Evolutionary conservation across 805 yeast species (phyloP).

Genomic region (Myxozyma lipomycoides): DNA sequence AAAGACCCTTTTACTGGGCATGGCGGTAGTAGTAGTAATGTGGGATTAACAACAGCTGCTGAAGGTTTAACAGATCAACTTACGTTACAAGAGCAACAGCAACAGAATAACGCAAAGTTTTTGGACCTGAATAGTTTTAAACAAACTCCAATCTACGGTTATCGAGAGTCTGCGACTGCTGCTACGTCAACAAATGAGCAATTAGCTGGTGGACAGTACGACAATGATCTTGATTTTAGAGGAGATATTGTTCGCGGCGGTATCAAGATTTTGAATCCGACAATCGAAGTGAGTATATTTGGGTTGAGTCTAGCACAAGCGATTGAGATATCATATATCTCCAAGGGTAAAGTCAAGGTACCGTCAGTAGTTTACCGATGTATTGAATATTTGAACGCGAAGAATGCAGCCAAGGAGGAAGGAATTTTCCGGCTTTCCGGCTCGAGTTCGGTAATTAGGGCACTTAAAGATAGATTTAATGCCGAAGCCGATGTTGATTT

Average conservation of each 20-base stretch:
- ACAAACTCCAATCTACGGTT: slow-evolving; percentile 23
- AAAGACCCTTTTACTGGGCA: slow-evolving; percentile 6
- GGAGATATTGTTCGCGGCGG: slow-evolving; percentile 24
- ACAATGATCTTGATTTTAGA: slow-evolving; percentile 10
- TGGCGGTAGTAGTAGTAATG: not conserved
- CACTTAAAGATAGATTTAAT: slow-evolving; percentile 66
- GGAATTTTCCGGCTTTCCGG: slow-evolving; percentile 92
- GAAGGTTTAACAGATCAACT: slow-evolving; percentile 6
- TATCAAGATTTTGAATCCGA: slow-evolving; percentile 8
- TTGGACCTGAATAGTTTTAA: slow-evolving; percentile 16
- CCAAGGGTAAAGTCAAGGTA: slow-evolving; percentile 35
- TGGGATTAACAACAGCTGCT: not conserved
- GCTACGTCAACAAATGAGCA: slow-evolving; percentile 1
- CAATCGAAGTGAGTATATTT: slow-evolving; percentile 15
- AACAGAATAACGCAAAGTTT: slow-evolving; percentile 13
- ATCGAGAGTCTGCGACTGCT: slow-evolving; percentile 16
- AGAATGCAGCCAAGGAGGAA: slow-evolving; percentile 76
- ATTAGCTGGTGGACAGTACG: slow-evolving; percentile 1
- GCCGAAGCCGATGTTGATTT: slow-evolving; percentile 65
- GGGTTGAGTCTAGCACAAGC: slow-evolving; percentile 24
- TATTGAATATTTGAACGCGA: slow-evolving; percentile 57
- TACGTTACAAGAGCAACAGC: slow-evolving; percentile 16
- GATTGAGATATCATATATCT: slow-evolving; percentile 17
- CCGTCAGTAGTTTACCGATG: slow-evolving; percentile 81
- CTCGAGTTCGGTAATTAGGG: slow-evolving; percentile 69